Evolutionary conservation across 2,329 filamentous ascomycete genomes (phyloP).

Genomic region (Parastagonospora nodorum): DNA sequence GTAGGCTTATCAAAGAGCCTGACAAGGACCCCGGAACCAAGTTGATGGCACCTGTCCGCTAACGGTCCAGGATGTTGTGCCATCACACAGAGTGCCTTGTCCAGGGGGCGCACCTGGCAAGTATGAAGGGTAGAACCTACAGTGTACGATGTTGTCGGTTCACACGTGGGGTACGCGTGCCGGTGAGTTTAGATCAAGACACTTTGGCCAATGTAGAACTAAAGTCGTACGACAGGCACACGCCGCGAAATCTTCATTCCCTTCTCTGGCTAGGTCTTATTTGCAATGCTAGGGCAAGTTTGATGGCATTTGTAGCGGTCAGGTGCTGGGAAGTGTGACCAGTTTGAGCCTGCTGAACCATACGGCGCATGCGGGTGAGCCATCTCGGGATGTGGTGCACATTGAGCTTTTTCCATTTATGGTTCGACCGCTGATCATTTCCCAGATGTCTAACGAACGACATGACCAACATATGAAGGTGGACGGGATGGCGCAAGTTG

Average conservation of each 20-base stretch:
- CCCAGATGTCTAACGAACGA: background rate
- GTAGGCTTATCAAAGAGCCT: constrained; percentile 26
- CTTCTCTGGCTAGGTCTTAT: constrained; percentile 12
- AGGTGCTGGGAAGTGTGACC: constrained; percentile 7
- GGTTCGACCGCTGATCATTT: background rate
- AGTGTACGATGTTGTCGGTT: constrained; percentile 18
- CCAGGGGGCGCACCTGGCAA: no score
- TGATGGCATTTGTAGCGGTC: background rate
- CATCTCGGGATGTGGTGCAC: background rate
- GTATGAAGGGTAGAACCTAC: constrained; percentile 2
- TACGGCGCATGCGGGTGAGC: background rate
- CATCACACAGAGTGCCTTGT: constrained; percentile 11
- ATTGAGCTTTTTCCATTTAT: background rate
- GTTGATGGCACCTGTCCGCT: constrained; percentile 5
- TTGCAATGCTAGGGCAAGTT: background rate
- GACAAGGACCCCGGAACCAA: constrained; percentile 17
- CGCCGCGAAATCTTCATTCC: constrained; percentile 5
- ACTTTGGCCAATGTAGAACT: constrained; percentile 15
- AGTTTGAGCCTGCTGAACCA: constrained; percentile 8
- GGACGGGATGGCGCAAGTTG: background rate
- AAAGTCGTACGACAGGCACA: constrained; percentile 19
- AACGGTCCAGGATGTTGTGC: constrained; percentile 19
- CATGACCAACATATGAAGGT: background rate
- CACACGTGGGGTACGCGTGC: constrained; percentile 36
- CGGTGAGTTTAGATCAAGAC: constrained; percentile 14